Evolutionary conservation across 371 early-diverging fungal species (phyloP).

Genomic region (Cladochytrium tenue): DNA sequence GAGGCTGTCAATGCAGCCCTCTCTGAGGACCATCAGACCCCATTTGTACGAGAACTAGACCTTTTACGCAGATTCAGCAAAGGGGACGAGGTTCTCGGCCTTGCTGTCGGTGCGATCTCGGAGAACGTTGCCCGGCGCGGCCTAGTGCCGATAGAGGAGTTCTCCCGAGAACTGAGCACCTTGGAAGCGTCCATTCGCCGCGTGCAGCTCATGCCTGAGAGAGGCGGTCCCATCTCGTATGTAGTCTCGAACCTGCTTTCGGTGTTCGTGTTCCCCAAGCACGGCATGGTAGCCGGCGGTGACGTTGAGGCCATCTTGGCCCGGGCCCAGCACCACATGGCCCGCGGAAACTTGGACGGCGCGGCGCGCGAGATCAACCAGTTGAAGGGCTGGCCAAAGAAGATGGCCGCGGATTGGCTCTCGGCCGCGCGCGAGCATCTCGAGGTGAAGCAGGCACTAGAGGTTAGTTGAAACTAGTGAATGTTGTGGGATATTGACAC

Average conservation of each 20-base stretch:
- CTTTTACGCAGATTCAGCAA: conserved; percentile 64
- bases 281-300: conserved; percentile 82
- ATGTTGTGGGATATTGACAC: neutral
- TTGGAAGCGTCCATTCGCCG: conserved; percentile 74
- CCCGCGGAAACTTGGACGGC: conserved; percentile 73
- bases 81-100: conserved; percentile 68
- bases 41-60: conserved; percentile 72
- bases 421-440: conserved; percentile 78
- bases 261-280: conserved; percentile 78
- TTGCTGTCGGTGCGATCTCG: conserved; percentile 67
- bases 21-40: conserved; percentile 1
- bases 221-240: conserved; percentile 84
- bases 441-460: conserved; percentile 88
- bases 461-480: conserved; percentile 42
- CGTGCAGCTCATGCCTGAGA: conserved; percentile 83
- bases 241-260: conserved; percentile 74
- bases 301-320: conserved; percentile 90
- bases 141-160: conserved; percentile 69
- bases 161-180: conserved; percentile 71
- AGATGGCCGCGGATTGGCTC: conserved; percentile 89
- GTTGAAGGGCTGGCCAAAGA: conserved; percentile 90
- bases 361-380: conserved; percentile 94
- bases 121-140: conserved; percentile 64
- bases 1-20: conserved; percentile 15
- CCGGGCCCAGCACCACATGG: conserved; percentile 75